Percentiles rank a stretch among this genome's conserved stretches.
phyloP scores from a whole-genome alignment of 495 filamentous ascomycete genomes.

The Apiosordaria backusii region DNA sequence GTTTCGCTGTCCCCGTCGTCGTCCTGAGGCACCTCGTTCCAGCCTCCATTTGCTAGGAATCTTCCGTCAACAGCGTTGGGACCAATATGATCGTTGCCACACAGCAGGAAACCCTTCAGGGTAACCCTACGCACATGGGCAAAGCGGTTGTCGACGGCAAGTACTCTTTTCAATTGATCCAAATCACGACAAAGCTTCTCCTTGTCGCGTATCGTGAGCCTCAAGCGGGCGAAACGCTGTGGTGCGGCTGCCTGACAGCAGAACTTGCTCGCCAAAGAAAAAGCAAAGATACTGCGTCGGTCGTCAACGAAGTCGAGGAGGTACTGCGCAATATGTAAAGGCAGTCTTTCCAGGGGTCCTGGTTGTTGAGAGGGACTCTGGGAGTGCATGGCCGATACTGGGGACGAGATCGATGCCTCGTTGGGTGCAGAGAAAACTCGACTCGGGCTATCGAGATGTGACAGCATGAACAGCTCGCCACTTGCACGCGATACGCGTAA shows the following conservation, averaged over 20 bases:
- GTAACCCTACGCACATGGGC: neutral
- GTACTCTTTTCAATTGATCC: neutral
- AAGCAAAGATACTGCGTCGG: neutral
- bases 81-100: neutral
- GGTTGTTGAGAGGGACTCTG: neutral
- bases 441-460: neutral
- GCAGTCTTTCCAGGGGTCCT: neutral
- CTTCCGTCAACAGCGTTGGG: neutral
- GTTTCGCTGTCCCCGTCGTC: neutral
- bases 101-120: neutral
- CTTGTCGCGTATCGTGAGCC: neutral
- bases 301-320: neutral
- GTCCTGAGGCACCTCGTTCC: neutral
- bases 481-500: neutral
- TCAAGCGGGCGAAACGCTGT: neutral
- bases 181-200: neutral
- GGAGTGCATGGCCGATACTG: neutral
- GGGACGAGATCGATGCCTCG: neutral
- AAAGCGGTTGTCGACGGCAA: neutral
- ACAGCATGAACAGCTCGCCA: neutral
- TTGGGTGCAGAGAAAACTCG: neutral
- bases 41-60: neutral
- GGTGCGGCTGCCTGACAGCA: neutral
- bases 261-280: neutral
- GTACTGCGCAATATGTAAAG: neutral